phyloP scores from a whole-genome alignment of 1,139 yeast genomes.

The Suhomyces coccinellae region DNA sequence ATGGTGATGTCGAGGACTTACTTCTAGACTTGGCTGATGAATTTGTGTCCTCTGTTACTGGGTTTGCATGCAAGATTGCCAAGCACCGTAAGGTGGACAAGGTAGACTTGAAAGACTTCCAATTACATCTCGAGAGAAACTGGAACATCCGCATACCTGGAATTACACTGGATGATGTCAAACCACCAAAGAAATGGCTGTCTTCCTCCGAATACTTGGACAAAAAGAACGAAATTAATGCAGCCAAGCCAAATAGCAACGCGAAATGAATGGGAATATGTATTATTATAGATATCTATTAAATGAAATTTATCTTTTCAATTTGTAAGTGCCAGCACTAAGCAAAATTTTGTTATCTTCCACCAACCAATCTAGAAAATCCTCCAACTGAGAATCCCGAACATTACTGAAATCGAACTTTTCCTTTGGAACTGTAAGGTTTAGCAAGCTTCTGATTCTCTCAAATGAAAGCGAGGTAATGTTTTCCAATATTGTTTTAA shows the following conservation, averaged over 20 bases:
- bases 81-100: constrained; percentile 89
- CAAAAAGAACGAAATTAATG: constrained; percentile 13
- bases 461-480: constrained; percentile 50
- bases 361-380: constrained; percentile 21
- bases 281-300: not conserved
- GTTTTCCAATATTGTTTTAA: constrained; percentile 56
- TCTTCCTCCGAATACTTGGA: constrained; percentile 64
- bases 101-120: constrained; percentile 85
- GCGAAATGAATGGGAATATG: constrained; percentile 7
- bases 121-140: constrained; percentile 86
- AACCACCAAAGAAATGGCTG: constrained; percentile 78
- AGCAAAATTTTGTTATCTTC: constrained; percentile 18
- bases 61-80: constrained; percentile 92
- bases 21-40: constrained; percentile 93
- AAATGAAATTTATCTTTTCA: constrained; percentile 2
- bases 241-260: constrained; percentile 8
- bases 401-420: constrained; percentile 16
- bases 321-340: constrained; percentile 20
- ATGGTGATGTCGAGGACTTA: constrained; percentile 93
- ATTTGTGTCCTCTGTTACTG: constrained; percentile 84
- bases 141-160: constrained; percentile 97
- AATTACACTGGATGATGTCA: constrained; percentile 82
- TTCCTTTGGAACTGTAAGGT: constrained; percentile 55
- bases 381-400: constrained; percentile 13
- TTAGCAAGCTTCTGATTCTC: constrained; percentile 54